These are phyloP conservation scores for Plectosphaerella cucumerina DNA, from an alignment of 2,329 filamentous ascomycete species.

Conservation along the genomic window DNA sequence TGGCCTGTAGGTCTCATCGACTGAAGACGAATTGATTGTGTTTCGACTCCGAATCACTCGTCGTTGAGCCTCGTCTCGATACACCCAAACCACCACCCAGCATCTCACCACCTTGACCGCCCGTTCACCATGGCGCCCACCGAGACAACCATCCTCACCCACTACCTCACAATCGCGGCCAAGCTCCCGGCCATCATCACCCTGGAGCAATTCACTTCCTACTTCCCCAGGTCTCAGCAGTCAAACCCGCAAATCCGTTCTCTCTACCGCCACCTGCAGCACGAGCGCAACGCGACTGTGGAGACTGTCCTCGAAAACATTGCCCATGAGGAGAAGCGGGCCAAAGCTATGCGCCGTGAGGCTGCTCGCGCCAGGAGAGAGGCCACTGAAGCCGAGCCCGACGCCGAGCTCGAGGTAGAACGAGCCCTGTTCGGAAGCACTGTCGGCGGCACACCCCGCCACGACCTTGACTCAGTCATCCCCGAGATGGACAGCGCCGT, in stretches of 20 bases:
- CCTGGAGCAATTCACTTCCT: conserved; percentile 67
- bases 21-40: background rate
- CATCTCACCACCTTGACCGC: background rate
- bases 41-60: background rate
- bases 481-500: conserved; percentile 66
- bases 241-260: conserved; percentile 62
- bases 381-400: conserved; percentile 50
- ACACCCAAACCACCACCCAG: background rate
- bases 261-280: conserved; percentile 76
- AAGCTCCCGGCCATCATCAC: conserved; percentile 70
- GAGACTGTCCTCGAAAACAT: conserved; percentile 65
- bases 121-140: conserved; percentile 59
- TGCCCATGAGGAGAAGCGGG: conserved; percentile 57
- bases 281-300: conserved; percentile 64
- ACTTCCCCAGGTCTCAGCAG: conserved; percentile 68
- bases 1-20: too few relatives aligned
- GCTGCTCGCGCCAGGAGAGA: conserved; percentile 50
- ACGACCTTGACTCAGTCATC: conserved; percentile 62
- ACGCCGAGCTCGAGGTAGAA: conserved; percentile 62
- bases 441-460: conserved; percentile 43
- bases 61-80: background rate
- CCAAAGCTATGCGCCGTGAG: conserved; percentile 53
- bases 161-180: conserved; percentile 75
- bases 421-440: conserved; percentile 53
- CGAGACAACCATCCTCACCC: conserved; percentile 69